Base-by-base conservation (phyloP, 257 asterid genomes). In the Solanum sejunctum region DNA sequence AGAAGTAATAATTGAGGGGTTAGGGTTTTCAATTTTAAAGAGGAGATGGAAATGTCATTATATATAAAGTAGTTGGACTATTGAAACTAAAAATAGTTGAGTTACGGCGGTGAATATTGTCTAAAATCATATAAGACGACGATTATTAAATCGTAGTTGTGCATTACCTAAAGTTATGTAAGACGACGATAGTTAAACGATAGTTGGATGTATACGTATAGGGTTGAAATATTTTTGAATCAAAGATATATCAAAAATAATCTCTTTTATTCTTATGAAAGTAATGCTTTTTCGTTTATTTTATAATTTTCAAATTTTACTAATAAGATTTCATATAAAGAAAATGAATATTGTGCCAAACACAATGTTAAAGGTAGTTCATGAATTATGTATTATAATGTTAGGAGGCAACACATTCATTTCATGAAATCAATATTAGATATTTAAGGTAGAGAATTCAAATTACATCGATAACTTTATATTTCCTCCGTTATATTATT, bases 91-190 rank as follows among this genome's bases (percentile, higher is more conserved):
- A 70, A 69, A 69, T 18, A 39, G 36, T 43, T 73, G 21, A 2
- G 81, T 8, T n/a, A n/a, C 1, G 6, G 0, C 3, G 55, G 17
- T 41, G 4, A 18, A 3, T 41, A 71, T 71, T 0, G 17, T 41
- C 5, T n/a, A 71, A 43, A 12, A 71, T 12, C 80, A 43, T 71
- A 20, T 6, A 20, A 41, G 16, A n/a, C 0, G 21, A 7, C 2
- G 11, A 3, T 15, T 15, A 28, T 60, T 60, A 0, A 11, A 56
- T 55, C 1, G 1, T 17, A 0, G 10, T 17, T 1, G 10, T 3
- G 61, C 6, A 36, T 36, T 36, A 36, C 39, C 39, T 36, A 36
- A 56, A 56, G 26, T 3, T 58, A 58, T 10, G 6, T 36, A 36
- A 36, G 39, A 36, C 4, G 26, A 57, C 3, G 36, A 32, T 32